phyloP scores from a whole-genome alignment of 2,329 filamentous ascomycete species.

The Dactylellina cionopaga region DNA sequence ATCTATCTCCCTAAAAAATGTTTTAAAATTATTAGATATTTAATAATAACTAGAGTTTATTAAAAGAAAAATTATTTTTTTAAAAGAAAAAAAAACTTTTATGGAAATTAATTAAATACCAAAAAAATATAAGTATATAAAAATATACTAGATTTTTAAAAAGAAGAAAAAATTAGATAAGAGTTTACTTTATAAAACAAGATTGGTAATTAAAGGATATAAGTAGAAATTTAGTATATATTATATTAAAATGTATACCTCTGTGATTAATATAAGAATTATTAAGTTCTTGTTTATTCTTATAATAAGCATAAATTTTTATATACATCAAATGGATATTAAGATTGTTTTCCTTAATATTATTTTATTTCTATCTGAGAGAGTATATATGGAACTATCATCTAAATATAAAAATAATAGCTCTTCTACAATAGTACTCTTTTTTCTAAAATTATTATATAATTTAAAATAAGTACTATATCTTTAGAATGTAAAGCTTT shows the following conservation, averaged over 20 bases:
- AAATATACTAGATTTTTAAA: background rate
- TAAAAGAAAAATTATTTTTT: background rate
- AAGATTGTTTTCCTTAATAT: slow-evolving; percentile 4
- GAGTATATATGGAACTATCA: background rate
- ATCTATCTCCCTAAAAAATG: no score
- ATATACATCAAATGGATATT: slow-evolving; percentile 5
- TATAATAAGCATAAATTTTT: background rate
- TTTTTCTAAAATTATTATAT: slow-evolving; percentile 11
- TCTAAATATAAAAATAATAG: background rate
- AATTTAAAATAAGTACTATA: background rate
- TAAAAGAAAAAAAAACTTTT: background rate
- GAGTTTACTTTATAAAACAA: slow-evolving; percentile 1
- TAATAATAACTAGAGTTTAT: no score
- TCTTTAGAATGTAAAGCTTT: slow-evolving; percentile 3
- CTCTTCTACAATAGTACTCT: background rate
- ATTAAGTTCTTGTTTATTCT: background rate
- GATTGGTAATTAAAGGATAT: slow-evolving; percentile 8
- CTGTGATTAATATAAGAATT: slow-evolving; percentile 3
- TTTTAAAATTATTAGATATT: no score
- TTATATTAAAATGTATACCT: slow-evolving; percentile 8
- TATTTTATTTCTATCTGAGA: background rate
- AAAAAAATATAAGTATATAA: no score
- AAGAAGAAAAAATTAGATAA: background rate
- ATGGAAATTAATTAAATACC: background rate
- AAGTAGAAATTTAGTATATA: slow-evolving; percentile 1